A percentile compares a stretch with the other conserved stretches of the same genome.
Conservation (phyloP, 2,329 filamentous ascomycete genomes). For the Xylaria polymorpha region DNA sequence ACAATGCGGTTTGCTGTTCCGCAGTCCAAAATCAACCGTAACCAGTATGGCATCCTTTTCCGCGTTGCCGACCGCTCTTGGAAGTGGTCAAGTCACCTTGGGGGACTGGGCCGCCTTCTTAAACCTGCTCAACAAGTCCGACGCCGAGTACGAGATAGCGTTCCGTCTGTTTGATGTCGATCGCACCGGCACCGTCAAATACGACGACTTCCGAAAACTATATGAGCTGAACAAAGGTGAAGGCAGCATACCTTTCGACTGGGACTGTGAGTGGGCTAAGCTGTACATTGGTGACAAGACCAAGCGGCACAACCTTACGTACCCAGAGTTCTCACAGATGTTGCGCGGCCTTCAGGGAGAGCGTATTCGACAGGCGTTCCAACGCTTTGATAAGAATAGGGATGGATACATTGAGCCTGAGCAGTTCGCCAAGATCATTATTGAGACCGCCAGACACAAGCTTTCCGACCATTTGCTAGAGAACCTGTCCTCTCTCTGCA, state of each 20-base stretch:
- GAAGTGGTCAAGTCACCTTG: conserved; percentile 77
- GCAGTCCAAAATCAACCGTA: conserved; percentile 95
- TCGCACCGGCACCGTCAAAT: conserved; percentile 85
- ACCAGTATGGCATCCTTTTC: conserved; percentile 96
- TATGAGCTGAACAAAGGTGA: conserved; percentile 91
- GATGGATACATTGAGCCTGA: conserved; percentile 96
- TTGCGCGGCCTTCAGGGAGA: conserved; percentile 95
- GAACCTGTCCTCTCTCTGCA: conserved; percentile 92
- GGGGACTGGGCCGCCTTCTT: conserved; percentile 94
- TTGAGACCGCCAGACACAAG: conserved; percentile 93
- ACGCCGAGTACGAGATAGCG: conserved; percentile 98
- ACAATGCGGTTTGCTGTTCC: conserved; percentile 19
- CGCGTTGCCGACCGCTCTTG: conserved; percentile 83
- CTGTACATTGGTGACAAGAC: conserved; percentile 92
- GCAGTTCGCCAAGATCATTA: conserved; percentile 96
- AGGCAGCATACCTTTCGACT: conserved; percentile 90
- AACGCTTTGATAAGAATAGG: conserved; percentile 87
- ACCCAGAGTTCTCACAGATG: conserved; percentile 98
- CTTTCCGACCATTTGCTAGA: conserved; percentile 94
- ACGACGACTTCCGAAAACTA: conserved; percentile 84
- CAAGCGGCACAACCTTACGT: conserved; percentile 90
- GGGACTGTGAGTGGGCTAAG: conserved; percentile 96
- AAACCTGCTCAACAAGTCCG: conserved; percentile 91
- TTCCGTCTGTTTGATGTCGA: conserved; percentile 95
- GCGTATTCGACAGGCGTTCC: conserved; percentile 94